Evolutionary conservation across 768 basidiomycete species (phyloP).

Genomic region (Mycena maculata): DNA sequence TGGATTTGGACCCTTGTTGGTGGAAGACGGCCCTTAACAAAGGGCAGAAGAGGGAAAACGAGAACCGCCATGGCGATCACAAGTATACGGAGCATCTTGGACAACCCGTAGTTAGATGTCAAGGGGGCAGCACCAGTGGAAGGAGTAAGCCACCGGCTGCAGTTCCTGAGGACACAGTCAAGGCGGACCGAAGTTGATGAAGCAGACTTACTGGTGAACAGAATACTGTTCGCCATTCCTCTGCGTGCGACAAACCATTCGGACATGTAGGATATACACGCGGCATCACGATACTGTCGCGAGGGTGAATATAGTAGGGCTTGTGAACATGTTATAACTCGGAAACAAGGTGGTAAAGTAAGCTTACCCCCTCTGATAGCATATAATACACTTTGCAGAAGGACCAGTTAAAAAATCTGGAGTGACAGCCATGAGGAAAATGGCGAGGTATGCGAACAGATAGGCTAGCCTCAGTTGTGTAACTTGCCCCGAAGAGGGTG

Average conservation of each 20-base stretch:
- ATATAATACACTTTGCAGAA: conserved; percentile 41
- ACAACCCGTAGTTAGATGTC: conserved; percentile 34
- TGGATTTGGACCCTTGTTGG: conserved; percentile 19
- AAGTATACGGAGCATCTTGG: conserved; percentile 38
- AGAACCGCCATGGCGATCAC: conserved; percentile 30
- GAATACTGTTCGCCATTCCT: conserved; percentile 44
- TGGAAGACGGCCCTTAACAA: conserved; percentile 40
- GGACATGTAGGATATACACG: conserved; percentile 40
- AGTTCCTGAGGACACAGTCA: conserved; percentile 30
- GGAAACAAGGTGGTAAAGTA: too few species aligned
- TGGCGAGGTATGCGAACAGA: not conserved
- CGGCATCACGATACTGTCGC: too few species aligned
- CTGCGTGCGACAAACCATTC: conserved; percentile 46
- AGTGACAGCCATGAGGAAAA: not conserved
- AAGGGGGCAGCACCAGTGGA: conserved; percentile 41
- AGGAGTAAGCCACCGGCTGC: conserved; percentile 41
- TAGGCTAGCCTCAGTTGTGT: not conserved
- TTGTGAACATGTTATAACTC: too few species aligned
- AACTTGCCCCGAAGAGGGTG: too few species aligned
- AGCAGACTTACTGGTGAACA: conserved; percentile 39
- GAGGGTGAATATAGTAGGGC: too few species aligned
- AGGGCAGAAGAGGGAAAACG: conserved; percentile 37
- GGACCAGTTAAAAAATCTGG: conserved; percentile 33
- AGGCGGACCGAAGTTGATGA: not conserved
- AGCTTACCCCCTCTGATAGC: conserved; percentile 40